phyloP scores from a whole-genome alignment of 352 stramenopile genomes.

The Blastocystis sp. region DNA sequence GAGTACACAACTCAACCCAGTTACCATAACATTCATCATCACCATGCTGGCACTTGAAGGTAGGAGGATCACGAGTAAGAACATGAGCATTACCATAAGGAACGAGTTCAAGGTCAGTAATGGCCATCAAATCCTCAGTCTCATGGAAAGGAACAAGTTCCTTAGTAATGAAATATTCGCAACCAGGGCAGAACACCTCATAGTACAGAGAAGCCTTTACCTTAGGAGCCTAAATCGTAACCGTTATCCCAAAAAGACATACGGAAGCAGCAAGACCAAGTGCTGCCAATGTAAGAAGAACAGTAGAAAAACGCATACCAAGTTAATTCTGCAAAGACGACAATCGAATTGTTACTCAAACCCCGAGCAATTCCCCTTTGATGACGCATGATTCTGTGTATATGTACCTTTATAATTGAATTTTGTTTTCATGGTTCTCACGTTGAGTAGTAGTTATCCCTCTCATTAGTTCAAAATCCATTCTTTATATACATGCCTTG shows the following conservation, averaged over 20 bases:
- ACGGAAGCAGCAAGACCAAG: not conserved
- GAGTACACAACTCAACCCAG: constrained; percentile 44
- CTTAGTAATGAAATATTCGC: constrained; percentile 25
- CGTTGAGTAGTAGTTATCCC: too few relatives aligned
- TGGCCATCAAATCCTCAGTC: constrained; percentile 56
- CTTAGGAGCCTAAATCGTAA: constrained; percentile 11
- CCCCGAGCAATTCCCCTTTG: too few relatives aligned
- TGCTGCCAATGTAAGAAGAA: not conserved
- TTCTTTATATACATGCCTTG: too few relatives aligned
- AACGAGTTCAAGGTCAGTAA: constrained; percentile 60
- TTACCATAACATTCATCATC: constrained; percentile 62
- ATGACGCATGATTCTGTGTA: too few relatives aligned
- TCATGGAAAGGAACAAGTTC: not conserved
- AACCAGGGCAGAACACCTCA: constrained; percentile 54
- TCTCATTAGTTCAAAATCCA: too few relatives aligned
- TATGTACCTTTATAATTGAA: too few relatives aligned
- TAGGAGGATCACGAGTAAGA: constrained; percentile 61
- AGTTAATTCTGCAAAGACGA: not conserved
- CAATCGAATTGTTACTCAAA: too few relatives aligned
- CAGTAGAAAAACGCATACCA: not conserved
- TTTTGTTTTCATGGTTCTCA: too few relatives aligned
- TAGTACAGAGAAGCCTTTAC: constrained; percentile 44
- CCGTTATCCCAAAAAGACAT: not conserved
- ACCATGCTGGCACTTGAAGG: constrained; percentile 61
- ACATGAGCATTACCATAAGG: constrained; percentile 60